Conservation (phyloP, 2,329 filamentous ascomycete species). For the Fusarium penzigii region DNA sequence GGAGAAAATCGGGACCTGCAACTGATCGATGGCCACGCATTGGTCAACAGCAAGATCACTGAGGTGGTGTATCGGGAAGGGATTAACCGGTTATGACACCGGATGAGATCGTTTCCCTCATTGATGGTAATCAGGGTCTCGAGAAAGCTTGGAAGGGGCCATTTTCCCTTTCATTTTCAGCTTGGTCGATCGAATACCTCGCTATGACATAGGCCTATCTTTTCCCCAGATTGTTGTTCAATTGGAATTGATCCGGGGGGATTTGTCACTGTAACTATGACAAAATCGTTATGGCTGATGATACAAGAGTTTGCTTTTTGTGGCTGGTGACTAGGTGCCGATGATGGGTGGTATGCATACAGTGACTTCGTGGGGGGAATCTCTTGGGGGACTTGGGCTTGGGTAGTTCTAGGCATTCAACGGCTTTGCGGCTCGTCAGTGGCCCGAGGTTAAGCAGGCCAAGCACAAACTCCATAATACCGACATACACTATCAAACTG, state of each 20-base stretch:
- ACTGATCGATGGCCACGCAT: slow-evolving; percentile 16
- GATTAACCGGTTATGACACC: slow-evolving; percentile 12
- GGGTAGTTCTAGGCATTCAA: background rate
- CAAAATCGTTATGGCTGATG: too few relatives aligned
- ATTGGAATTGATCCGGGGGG: too few relatives aligned
- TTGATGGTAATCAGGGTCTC: slow-evolving; percentile 14
- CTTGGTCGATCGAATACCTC: background rate
- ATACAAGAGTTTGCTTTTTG: too few relatives aligned
- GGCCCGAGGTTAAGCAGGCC: background rate
- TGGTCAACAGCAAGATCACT: slow-evolving; percentile 4
- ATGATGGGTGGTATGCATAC: too few relatives aligned
- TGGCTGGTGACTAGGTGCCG: too few relatives aligned
- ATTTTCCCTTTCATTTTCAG: background rate
- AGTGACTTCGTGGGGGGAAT: too few relatives aligned
- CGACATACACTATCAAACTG: background rate
- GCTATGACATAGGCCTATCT: background rate
- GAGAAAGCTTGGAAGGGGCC: background rate
- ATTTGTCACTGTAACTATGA: too few relatives aligned
- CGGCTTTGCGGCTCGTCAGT: background rate
- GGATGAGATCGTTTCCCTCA: background rate
- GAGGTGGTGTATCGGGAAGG: slow-evolving; percentile 19
- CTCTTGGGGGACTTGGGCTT: too few relatives aligned
- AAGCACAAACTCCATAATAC: background rate
- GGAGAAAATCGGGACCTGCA: slow-evolving; percentile 21
- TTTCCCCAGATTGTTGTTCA: background rate